Conservation (phyloP, 306 rosid species). For the Castanea sativa region DNA sequence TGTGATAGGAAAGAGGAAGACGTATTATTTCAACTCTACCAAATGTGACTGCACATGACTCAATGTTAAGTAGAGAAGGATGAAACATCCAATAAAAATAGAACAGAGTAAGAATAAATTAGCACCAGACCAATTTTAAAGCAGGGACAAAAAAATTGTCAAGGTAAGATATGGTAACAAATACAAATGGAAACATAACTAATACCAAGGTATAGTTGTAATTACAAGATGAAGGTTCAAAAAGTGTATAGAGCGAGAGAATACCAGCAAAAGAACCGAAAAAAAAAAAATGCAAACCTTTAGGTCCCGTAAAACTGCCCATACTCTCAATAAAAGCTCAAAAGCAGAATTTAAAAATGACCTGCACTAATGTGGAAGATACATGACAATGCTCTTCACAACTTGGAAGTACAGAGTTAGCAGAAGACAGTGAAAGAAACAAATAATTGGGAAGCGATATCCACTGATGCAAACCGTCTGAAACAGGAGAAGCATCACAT, state of each 20-base stretch:
- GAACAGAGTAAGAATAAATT: neutral
- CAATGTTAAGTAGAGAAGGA: neutral
- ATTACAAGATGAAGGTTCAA: neutral
- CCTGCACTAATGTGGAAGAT: slow-evolving; percentile 94
- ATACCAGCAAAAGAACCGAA: neutral
- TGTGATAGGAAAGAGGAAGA: slow-evolving; percentile 9
- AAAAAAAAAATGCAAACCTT: slow-evolving; percentile 52
- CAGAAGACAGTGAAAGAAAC: slow-evolving; percentile 1
- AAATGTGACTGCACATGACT: neutral
- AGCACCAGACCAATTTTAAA: neutral
- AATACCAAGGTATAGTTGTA: neutral
- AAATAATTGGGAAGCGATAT: slow-evolving; percentile 31
- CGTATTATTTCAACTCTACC: slow-evolving; percentile 2
- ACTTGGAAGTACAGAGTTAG: slow-evolving; percentile 68
- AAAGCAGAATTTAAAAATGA: slow-evolving; percentile 92
- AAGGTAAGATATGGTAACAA: neutral
- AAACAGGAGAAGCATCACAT: slow-evolving; percentile 93
- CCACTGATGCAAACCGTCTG: slow-evolving; percentile 80
- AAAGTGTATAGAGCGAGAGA: slow-evolving; percentile 1
- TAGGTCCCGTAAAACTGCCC: slow-evolving; percentile 88
- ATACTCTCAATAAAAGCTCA: slow-evolving; percentile 85
- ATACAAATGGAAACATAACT: neutral
- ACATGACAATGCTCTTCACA: slow-evolving; percentile 82
- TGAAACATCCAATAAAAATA: neutral
- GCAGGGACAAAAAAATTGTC: neutral